Percentiles rank a stretch among this genome's conserved stretches.
Evolutionary conservation across 2,329 filamentous ascomycete species (phyloP).

Genomic region (Trichoderma sp.): DNA sequence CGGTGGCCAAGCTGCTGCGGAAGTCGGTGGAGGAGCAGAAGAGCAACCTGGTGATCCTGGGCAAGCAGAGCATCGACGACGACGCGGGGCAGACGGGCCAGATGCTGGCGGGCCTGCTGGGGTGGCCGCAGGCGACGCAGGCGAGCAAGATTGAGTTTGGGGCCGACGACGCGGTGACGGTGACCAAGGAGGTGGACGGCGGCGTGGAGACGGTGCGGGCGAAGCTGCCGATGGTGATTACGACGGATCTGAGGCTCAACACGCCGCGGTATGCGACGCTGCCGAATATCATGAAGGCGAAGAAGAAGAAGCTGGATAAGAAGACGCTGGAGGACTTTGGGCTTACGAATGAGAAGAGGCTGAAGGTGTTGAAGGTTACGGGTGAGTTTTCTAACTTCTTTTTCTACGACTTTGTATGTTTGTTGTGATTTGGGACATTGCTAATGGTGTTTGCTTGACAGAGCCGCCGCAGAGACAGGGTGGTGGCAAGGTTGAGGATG

Average conservation of each 20-base stretch:
- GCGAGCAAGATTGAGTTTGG: slow-evolving; percentile 81
- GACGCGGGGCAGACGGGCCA: slow-evolving; percentile 95
- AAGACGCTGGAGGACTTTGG: slow-evolving; percentile 82
- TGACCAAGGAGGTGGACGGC: slow-evolving; percentile 92
- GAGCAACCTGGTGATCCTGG: slow-evolving; percentile 88
- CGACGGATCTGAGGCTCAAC: slow-evolving; percentile 91
- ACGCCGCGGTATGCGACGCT: slow-evolving; percentile 92
- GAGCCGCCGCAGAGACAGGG: slow-evolving; percentile 88
- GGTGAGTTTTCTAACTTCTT: slow-evolving; percentile 54
- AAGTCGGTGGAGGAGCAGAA: slow-evolving; percentile 80
- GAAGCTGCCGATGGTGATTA: slow-evolving; percentile 89
- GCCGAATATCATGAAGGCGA: slow-evolving; percentile 99
- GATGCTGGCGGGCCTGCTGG: slow-evolving; percentile 91
- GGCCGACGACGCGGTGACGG: slow-evolving; percentile 68
- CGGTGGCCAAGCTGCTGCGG: slow-evolving; percentile 87
- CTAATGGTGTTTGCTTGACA: slow-evolving; percentile 38
- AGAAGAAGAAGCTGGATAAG: slow-evolving; percentile 99
- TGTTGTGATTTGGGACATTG: not conserved
- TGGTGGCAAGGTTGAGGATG: slow-evolving; percentile 95
- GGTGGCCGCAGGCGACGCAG: slow-evolving; percentile 94
- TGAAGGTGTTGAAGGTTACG: slow-evolving; percentile 89
- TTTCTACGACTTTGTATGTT: not conserved
- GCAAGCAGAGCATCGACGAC: slow-evolving; percentile 98
- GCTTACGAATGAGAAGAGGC: slow-evolving; percentile 69
- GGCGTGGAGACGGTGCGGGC: slow-evolving; percentile 87